These are phyloP conservation scores for Blastocystis hominis DNA, from an alignment of 352 stramenopile genomes.

Conservation along the genomic window DNA sequence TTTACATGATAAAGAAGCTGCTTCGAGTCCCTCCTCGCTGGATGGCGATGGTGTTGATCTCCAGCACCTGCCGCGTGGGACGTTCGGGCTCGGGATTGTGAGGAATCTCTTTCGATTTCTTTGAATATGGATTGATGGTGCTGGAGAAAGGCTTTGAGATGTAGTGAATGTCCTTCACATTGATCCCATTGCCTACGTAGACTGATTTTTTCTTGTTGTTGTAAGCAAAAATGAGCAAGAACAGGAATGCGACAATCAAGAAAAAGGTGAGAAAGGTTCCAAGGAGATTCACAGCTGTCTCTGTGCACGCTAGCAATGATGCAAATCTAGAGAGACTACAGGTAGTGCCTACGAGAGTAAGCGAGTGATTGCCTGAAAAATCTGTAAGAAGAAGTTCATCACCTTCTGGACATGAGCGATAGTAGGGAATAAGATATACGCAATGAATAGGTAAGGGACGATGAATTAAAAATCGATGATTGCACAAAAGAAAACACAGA, in stretches of 20 bases:
- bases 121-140: conserved; percentile 32
- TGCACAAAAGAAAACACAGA: background rate
- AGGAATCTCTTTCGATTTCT: background rate
- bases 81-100: background rate
- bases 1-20: conserved; percentile 38
- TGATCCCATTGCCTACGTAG: conserved; percentile 11
- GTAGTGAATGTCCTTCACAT: conserved; percentile 16
- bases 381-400: background rate
- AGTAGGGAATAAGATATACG: too few species aligned
- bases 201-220: background rate
- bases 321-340: background rate
- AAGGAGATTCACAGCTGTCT: background rate
- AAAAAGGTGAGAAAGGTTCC: background rate
- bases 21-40: background rate
- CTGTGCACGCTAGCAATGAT: background rate
- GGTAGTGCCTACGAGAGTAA: background rate
- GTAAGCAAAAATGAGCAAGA: conserved; percentile 15
- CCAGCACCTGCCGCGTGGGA: background rate
- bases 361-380: background rate
- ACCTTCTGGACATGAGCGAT: too few species aligned
- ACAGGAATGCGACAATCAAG: background rate
- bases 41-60: background rate
- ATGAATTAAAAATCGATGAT: background rate
- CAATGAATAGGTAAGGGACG: background rate
- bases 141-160: conserved; percentile 35